These are phyloP conservation scores for Leucoagaricus sp. DNA, from an alignment of 1,284 basidiomycete species.

Conservation along the genomic window DNA sequence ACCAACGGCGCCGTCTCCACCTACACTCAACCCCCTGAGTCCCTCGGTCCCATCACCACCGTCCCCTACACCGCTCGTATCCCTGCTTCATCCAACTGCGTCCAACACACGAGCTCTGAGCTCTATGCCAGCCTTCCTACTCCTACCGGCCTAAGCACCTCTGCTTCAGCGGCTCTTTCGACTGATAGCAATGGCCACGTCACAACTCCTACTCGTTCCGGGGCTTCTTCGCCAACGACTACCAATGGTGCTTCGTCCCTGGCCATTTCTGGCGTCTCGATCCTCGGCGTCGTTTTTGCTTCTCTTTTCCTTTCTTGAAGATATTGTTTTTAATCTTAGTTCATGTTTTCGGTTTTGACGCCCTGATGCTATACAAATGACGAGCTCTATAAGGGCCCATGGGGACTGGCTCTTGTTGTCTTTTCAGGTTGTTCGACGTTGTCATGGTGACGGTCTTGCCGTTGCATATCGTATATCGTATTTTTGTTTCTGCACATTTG, in stretches of 20 bases:
- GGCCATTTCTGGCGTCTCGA: slow-evolving; percentile 38
- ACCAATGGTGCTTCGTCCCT: slow-evolving; percentile 35
- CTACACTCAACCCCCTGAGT: slow-evolving; percentile 63
- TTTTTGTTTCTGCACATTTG: background rate
- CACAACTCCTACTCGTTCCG: background rate
- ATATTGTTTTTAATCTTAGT: too few relatives aligned
- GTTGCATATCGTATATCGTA: background rate
- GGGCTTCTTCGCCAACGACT: slow-evolving; percentile 23
- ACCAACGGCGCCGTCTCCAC: slow-evolving; percentile 39
- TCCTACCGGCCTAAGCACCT: background rate
- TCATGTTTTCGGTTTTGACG: background rate
- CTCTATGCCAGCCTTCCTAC: slow-evolving; percentile 44
- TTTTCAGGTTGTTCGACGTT: background rate
- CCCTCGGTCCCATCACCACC: slow-evolving; percentile 52
- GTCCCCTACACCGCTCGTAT: slow-evolving; percentile 63
- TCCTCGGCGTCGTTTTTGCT: slow-evolving; percentile 46
- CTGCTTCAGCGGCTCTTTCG: background rate
- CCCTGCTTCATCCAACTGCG: slow-evolving; percentile 67
- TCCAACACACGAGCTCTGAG: slow-evolving; percentile 50
- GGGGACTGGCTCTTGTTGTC: too few relatives aligned
- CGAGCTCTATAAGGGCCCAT: too few relatives aligned
- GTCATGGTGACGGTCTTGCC: background rate
- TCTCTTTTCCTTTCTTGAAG: slow-evolving; percentile 45
- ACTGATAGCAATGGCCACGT: background rate
- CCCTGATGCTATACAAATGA: background rate